These are phyloP conservation scores for Plantago elongata DNA, from an alignment of 257 asterid species.

Conservation along the genomic window DNA sequence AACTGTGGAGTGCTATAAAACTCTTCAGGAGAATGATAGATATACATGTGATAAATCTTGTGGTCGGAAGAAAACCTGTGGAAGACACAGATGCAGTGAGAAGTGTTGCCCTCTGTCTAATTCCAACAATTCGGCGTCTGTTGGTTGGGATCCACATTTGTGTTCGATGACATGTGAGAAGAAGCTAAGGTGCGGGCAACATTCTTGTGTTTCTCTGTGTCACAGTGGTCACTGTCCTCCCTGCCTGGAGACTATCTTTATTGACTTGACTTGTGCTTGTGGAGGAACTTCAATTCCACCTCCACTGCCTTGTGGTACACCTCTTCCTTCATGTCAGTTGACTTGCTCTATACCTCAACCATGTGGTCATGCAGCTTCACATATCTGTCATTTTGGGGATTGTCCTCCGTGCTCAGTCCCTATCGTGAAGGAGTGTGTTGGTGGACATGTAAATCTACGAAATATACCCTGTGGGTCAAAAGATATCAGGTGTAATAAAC, in stretches of 20 bases:
- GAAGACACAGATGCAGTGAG: conserved; percentile 95
- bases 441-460: conserved; percentile 86
- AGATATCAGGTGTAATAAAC: conserved; percentile 84
- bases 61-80: conserved; percentile 87
- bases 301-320: conserved; percentile 94
- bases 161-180: conserved; percentile 96
- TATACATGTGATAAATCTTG: conserved; percentile 83
- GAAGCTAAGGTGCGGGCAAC: conserved; percentile 95
- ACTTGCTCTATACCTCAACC: conserved; percentile 93
- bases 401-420: conserved; percentile 94
- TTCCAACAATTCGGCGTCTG: conserved; percentile 34
- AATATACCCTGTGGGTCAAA: conserved; percentile 94
- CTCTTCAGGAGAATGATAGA: conserved; percentile 39
- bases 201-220: conserved; percentile 79
- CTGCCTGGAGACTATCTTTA: conserved; percentile 80
- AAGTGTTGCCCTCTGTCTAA: conserved; percentile 82
- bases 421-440: conserved; percentile 81
- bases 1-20: conserved; percentile 74
- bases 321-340: conserved; percentile 77
- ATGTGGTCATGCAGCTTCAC: conserved; percentile 92
- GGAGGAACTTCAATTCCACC: conserved; percentile 95
- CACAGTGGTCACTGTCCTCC: conserved; percentile 99
- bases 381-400: conserved; percentile 96
- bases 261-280: conserved; percentile 89
- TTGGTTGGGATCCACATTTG: conserved; percentile 73